phyloP scores from a whole-genome alignment of 2,329 filamentous ascomycete genomes.

The Fusarium paranaense region DNA sequence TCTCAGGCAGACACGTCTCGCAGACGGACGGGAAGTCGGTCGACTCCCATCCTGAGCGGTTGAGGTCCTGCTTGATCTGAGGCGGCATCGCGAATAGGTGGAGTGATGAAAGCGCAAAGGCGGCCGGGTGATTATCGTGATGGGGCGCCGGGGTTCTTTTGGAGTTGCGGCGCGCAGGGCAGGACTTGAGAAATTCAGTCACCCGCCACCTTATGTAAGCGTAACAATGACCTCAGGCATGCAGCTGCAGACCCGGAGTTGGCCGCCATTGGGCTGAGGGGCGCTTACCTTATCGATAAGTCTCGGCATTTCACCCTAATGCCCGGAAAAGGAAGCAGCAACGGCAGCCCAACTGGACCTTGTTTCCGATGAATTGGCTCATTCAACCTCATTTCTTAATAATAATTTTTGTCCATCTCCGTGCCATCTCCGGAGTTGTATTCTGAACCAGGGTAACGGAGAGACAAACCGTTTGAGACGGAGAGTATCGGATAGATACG shows the following conservation, averaged over 20 bases:
- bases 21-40: conserved; percentile 90
- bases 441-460: not conserved
- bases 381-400: not conserved
- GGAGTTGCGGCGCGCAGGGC: conserved; percentile 37
- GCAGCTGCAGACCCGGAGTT: conserved; percentile 15
- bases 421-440: conserved; percentile 1
- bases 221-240: conserved; percentile 18
- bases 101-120: conserved; percentile 35
- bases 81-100: conserved; percentile 72
- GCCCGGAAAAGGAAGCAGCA: not conserved
- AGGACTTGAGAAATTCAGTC: conserved; percentile 39
- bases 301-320: not conserved
- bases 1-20: conserved; percentile 94
- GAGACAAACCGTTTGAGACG: not conserved
- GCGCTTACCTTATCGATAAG: conserved; percentile 45
- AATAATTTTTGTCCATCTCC: conserved; percentile 1
- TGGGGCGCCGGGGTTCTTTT: conserved; percentile 35
- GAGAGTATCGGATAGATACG: not conserved
- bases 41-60: conserved; percentile 95
- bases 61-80: conserved; percentile 96
- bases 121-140: conserved; percentile 28
- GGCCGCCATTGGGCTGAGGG: conserved; percentile 30
- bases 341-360: not conserved
- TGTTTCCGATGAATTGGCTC: not conserved
- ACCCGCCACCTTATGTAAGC: conserved; percentile 44